phyloP scores from a whole-genome alignment of 345 rosid species.

The Euphorbia pulcherrima region DNA sequence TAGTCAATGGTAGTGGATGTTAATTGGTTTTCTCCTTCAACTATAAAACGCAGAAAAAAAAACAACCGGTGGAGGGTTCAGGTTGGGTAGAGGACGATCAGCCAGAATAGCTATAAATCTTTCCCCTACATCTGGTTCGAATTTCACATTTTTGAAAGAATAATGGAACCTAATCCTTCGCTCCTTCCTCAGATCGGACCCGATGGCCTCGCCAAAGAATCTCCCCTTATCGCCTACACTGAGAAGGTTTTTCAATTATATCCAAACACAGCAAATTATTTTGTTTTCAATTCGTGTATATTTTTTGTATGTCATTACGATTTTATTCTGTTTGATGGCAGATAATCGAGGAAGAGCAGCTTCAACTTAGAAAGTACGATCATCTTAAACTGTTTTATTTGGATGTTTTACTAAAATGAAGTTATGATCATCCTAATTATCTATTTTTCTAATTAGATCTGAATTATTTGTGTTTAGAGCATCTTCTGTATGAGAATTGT shows the following conservation, averaged over 20 bases:
- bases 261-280: neutral
- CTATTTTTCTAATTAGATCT: neutral
- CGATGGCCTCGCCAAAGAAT: conserved; percentile 79
- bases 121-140: neutral
- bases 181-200: conserved; percentile 78
- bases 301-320: conserved; percentile 6
- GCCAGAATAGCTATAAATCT: neutral
- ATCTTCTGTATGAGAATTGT: neutral
- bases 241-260: conserved; percentile 51
- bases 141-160: neutral
- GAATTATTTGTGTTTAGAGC: neutral
- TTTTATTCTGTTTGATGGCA: conserved; percentile 22
- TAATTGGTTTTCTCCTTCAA: neutral
- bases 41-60: neutral
- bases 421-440: neutral
- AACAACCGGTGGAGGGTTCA: neutral
- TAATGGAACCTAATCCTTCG: conserved; percentile 61
- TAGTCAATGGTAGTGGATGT: neutral
- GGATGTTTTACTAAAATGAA: too few relatives aligned
- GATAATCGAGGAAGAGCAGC: conserved; percentile 83
- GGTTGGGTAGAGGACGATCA: neutral
- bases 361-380: conserved; percentile 71
- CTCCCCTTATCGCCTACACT: conserved; percentile 83
- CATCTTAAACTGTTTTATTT: neutral
- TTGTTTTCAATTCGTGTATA: neutral